phyloP scores from a whole-genome alignment of 495 filamentous ascomycete species.

The Aspergillus mulundensis region DNA sequence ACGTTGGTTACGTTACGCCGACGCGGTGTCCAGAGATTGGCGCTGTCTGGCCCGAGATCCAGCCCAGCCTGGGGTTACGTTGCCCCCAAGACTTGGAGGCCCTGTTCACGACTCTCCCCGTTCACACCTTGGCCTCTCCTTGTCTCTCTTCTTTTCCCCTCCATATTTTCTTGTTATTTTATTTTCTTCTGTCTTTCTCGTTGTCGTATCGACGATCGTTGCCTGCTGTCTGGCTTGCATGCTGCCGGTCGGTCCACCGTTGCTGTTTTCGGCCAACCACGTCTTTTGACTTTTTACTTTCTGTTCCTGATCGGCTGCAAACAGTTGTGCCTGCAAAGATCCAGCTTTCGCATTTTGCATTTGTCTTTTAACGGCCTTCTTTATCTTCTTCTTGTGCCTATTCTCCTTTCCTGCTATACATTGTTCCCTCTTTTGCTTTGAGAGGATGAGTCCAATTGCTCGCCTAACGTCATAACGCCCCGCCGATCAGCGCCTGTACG shows the following conservation, averaged over 20 bases:
- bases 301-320: constrained; percentile 11
- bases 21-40: no score
- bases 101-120: neutral
- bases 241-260: neutral
- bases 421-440: constrained; percentile 7
- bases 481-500: constrained; percentile 1
- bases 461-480: constrained; percentile 9
- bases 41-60: neutral
- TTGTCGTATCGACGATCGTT: neutral
- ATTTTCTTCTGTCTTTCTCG: neutral
- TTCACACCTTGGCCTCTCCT: neutral
- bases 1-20: neutral
- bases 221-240: neutral
- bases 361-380: constrained; percentile 8
- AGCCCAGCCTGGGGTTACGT: neutral
- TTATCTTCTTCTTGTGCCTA: constrained; percentile 8
- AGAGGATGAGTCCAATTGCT: constrained; percentile 11
- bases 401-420: constrained; percentile 10
- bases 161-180: neutral
- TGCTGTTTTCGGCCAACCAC: constrained; percentile 3
- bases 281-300: neutral
- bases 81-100: neutral
- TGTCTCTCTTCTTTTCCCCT: neutral
- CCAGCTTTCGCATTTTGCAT: neutral
- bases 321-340: constrained; percentile 6